These are phyloP conservation scores for Theobroma grandiflorum DNA, from an alignment of 441 rosid genomes.

Conservation along the genomic window DNA sequence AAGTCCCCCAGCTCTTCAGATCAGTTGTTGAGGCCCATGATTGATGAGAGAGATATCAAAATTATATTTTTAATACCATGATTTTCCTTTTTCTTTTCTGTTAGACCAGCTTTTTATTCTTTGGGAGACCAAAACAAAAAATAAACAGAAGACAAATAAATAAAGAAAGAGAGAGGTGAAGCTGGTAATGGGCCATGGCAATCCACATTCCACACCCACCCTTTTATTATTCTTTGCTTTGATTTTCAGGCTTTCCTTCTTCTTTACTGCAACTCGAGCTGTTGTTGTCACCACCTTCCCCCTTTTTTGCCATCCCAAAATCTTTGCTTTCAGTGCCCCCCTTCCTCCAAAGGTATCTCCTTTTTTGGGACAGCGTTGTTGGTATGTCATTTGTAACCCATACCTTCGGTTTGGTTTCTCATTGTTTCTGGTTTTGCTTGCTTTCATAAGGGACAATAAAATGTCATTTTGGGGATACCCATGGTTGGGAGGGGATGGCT, in stretches of 20 bases:
- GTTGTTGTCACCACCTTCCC: constrained; percentile 28
- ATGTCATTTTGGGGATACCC: constrained; percentile 25
- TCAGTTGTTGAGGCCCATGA: constrained; percentile 33
- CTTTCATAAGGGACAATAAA: constrained; percentile 18
- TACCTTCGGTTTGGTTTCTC: constrained; percentile 15
- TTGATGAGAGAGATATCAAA: constrained; percentile 29
- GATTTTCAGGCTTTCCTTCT: constrained; percentile 50
- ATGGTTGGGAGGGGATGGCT: constrained; percentile 24
- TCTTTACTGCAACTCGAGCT: constrained; percentile 50
- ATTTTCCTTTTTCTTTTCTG: background rate
- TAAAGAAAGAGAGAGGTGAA: background rate
- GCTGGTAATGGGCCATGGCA: constrained; percentile 46
- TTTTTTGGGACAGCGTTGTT: constrained; percentile 23
- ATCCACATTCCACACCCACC: constrained; percentile 42
- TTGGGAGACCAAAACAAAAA: constrained; percentile 1
- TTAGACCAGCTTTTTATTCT: constrained; percentile 17
- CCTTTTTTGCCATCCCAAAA: constrained; percentile 11
- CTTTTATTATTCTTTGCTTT: constrained; percentile 26
- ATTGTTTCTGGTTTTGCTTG: constrained; percentile 25
- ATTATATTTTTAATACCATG: constrained; percentile 12
- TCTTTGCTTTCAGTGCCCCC: constrained; percentile 30
- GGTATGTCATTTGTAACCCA: constrained; percentile 38
- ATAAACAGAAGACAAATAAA: background rate
- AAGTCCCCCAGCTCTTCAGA: constrained; percentile 23
- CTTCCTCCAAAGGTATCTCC: constrained; percentile 31